Evolutionary conservation across 2,329 filamentous ascomycete genomes (phyloP), one percentile per base, ranked within the genome.

Genomic region (Pseudogymnoascus sp.): DNA sequence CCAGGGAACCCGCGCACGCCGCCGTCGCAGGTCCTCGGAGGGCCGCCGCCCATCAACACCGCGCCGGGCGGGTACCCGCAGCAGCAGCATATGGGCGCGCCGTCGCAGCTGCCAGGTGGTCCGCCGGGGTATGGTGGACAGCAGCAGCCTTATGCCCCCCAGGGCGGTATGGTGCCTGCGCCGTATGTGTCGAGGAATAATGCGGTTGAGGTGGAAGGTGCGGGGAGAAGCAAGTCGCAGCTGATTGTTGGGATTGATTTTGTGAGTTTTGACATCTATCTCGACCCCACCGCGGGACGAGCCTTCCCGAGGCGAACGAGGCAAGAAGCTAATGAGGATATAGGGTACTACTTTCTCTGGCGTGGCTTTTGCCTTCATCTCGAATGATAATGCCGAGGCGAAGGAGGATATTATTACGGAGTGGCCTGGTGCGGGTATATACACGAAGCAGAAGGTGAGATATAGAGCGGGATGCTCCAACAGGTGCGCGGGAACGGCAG

Each of bases 341-440:
- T 71, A 96, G 91, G 91, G 95, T 69, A 99, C 95, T 17, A 99
- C 95, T 4, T 99, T 97, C 76, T 97, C 95, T 2, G 95, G 95
- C 75, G 93, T 97, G 67, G 95, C 95, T 36, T 97, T 96, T 73
- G 86, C 87, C 44, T 99, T 97, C 74, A 87, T 87, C 47, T 90
- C 90, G 78, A 93, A 93, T 66, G 97, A 93, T 65, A 97, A 97
- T 78, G 96, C 93, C 70, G 93, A 97, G 77, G 92, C 93, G 65
- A 96, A 96, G 76, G 95, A 97, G 78, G 93, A 97, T 76, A 97
- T 97, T 71, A 99, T 99, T 71, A 96, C 93, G 67, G 95, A 99
- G 79, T 99, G 95, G 95, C 95, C 95, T 26, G 95, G 95, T 70
- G 93, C 95, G 36, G 95, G 95, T 69, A 97, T 95, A 64, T 93